A percentile compares a stretch with the other conserved stretches of the same genome.
phyloP scores from a whole-genome alignment of 306 rosid species.

The Trifolium pratense region DNA sequence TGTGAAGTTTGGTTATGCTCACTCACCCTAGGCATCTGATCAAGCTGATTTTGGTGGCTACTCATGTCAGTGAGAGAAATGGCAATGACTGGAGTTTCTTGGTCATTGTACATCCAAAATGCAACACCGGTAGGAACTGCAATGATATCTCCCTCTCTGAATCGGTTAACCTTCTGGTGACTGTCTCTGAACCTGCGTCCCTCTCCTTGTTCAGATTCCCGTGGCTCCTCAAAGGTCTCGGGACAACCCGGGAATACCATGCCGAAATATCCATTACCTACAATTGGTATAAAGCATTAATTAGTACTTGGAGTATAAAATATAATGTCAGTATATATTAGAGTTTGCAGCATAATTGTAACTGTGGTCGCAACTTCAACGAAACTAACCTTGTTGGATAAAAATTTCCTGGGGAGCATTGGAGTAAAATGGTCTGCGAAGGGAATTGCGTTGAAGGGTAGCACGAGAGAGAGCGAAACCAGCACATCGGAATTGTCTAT shows the following conservation, averaged over 20 bases:
- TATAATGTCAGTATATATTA: not conserved
- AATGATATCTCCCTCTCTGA: conserved; percentile 42
- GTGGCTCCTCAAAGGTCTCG: conserved; percentile 47
- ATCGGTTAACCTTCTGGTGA: conserved; percentile 46
- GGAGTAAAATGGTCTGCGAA: conserved; percentile 45
- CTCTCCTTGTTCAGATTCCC: conserved; percentile 2
- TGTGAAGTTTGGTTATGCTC: not conserved
- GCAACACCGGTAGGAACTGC: conserved; percentile 44
- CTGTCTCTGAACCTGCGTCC: conserved; percentile 23
- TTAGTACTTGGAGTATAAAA: not conserved
- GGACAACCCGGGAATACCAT: conserved; percentile 43
- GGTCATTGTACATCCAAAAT: conserved; percentile 47
- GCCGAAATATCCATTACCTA: conserved; percentile 43
- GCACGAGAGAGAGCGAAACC: conserved; percentile 44
- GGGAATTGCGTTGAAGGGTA: conserved; percentile 36
- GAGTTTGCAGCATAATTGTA: not conserved
- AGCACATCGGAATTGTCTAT: conserved; percentile 31
- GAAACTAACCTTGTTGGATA: conserved; percentile 37
- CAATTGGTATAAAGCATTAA: not conserved
- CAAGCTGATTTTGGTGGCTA: conserved; percentile 67
- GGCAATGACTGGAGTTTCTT: conserved; percentile 40
- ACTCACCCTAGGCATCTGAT: conserved; percentile 62
- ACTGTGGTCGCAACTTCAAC: not conserved
- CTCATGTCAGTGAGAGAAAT: conserved; percentile 48
- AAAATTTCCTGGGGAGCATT: conserved; percentile 44